Conservation (phyloP, 169 alveolate genomes). For the Plasmodium berghei region DNA sequence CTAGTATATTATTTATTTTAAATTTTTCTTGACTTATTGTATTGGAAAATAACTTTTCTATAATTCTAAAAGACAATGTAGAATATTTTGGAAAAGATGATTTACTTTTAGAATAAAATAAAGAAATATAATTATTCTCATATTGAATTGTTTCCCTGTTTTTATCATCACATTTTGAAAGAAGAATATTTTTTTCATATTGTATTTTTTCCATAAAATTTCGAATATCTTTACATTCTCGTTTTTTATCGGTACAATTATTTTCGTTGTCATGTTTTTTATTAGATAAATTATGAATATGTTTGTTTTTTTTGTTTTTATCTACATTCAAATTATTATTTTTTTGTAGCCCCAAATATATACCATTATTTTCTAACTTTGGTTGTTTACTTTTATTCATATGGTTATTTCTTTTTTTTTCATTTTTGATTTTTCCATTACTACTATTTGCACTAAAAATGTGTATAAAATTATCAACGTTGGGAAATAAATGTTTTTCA, state of each 20-base stretch:
- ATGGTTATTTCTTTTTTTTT: background rate
- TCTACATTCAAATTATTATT: background rate
- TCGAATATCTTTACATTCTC: background rate
- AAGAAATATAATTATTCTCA: constrained; percentile 13
- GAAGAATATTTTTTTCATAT: background rate
- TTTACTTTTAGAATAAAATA: constrained; percentile 57
- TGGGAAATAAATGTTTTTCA: constrained; percentile 36
- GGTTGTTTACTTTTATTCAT: background rate
- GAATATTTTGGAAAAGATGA: constrained; percentile 40
- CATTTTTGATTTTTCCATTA: background rate
- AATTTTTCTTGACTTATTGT: constrained; percentile 46
- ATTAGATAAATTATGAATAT: background rate
- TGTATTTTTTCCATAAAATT: background rate
- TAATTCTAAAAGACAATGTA: constrained; percentile 50
- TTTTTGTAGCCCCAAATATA: background rate
- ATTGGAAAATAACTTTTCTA: constrained; percentile 49
- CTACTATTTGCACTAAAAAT: constrained; percentile 1
- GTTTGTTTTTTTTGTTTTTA: background rate
- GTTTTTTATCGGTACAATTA: background rate
- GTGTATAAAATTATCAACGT: constrained; percentile 18
- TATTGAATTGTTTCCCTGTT: background rate
- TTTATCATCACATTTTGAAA: background rate
- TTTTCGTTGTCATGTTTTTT: background rate
- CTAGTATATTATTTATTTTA: constrained; percentile 49
- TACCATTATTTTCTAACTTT: background rate